Base-by-base conservation (phyloP, 1,139 yeast species). In the Pichia sp. region DNA sequence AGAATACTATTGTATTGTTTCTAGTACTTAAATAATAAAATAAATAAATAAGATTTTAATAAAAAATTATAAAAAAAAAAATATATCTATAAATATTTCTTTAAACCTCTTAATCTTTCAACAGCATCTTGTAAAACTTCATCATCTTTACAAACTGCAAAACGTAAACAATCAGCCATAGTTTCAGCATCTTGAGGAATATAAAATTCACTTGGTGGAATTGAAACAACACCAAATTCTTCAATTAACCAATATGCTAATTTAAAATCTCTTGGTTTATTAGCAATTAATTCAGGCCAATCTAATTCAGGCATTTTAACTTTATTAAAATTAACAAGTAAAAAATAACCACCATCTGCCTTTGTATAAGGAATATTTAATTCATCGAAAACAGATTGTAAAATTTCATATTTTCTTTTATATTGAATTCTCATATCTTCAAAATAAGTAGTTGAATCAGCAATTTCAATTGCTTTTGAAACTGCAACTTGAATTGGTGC, bases 101-200 rank as follows among this genome's bases (percentile, higher is more conserved):
- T 83, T 58, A 92, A 74, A 37, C 74, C 76, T 55, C 74, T 70
- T 54, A 92, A 74, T 66, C 90, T 80, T 48, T 70, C 74, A 22
- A 83, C 95, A 0, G 97, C 97, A 54, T 83, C 87, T 52, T 78
- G 79, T 54, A 92, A 73, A 50, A 87, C 71, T 5, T 69, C 70
- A 61, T 92, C 95, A 57, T 85, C 96, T 68, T 92, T 92, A 71
- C 98, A 92, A 20, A 92, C 95, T 16, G 98, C 97, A 64, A 92
- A 90, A 62, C 98, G 79, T 51, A 92, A 70, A 62, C 89, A 79
- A 55, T 86, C 83, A 6, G 45, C 35, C 24, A 51, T 49, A 23
- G 41, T 46, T 6, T 37, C 29, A 4, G 48, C 49, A 29, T 49
- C 30, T 27, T 42, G 33, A 12, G 39, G 31, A 9, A 47, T 25